phyloP scores from a whole-genome alignment of 306 rosid species.

The Gynostemma pentaphyllum region DNA sequence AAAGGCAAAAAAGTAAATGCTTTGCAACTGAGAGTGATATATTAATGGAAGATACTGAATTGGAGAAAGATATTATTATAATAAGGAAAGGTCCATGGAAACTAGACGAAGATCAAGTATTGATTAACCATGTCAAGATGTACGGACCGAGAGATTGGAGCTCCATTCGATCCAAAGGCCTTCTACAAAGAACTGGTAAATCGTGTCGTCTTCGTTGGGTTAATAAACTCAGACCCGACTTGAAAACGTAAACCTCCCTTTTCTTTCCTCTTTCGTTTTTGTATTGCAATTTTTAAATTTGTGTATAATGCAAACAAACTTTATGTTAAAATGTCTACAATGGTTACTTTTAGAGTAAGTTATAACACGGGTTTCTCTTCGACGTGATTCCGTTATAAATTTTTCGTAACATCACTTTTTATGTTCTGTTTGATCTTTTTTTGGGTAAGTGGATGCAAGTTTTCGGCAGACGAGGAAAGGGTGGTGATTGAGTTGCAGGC shows the following conservation, averaged over 20 bases:
- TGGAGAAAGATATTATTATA: not conserved
- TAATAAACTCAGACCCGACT: slow-evolving; percentile 81
- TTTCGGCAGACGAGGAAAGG: slow-evolving; percentile 78
- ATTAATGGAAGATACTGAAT: not conserved
- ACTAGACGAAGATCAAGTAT: slow-evolving; percentile 29
- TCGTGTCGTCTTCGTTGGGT: slow-evolving; percentile 99
- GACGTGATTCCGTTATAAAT: not conserved
- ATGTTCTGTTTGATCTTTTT: not conserved
- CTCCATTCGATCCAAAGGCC: slow-evolving; percentile 99
- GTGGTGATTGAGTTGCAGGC: slow-evolving; percentile 78
- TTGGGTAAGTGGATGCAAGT: slow-evolving; percentile 77
- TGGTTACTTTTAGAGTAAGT: not conserved
- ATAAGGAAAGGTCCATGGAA: slow-evolving; percentile 1
- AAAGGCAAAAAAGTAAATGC: not conserved
- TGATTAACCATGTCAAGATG: slow-evolving; percentile 49
- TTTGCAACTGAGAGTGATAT: too few relatives aligned
- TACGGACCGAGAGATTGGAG: slow-evolving; percentile 92
- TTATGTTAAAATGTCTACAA: not conserved
- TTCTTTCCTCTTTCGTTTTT: not conserved
- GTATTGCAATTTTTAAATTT: too few relatives aligned
- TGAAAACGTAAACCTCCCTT: slow-evolving; percentile 43
- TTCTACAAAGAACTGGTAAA: slow-evolving; percentile 76
- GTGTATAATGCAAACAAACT: not conserved
- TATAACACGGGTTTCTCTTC: not conserved
- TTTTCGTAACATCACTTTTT: not conserved